Evolutionary conservation across 1,139 yeast genomes (phyloP), one percentile per base, ranked within the genome.

Genomic region (Suhomyces chickasaworum): DNA sequence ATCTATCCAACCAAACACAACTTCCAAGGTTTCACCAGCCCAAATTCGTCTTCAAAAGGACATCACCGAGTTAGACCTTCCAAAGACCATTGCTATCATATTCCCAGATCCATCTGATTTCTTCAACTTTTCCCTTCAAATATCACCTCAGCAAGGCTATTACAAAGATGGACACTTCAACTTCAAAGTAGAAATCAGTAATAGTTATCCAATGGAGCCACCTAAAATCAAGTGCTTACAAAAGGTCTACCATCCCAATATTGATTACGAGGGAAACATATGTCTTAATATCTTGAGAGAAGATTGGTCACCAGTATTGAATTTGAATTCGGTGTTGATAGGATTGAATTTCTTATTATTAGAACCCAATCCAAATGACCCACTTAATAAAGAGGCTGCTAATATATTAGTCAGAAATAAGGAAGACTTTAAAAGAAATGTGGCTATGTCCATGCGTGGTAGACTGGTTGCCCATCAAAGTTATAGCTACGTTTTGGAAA

Each of bases 281-380:
- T 93, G 99, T 61, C 75, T 93, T 50, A 91, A 93, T 63, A 90
- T 93, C 37, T 72, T 93, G 50, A 73, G 98, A 53, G 97, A 90
- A 64, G 98, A 91, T 64, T 93, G 99, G 99, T 84, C 93, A 29
- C 98, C 99, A 0, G 97, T 90, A 1, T 75, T 93, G 55, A 88
- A 86, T 53, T 71, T 93, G 60, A 89, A 86, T 62, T 77, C 93
- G 5, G 83, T 93, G 18, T 75, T 91, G 54, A 85, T 91, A 42
- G 99, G 99, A 0, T 74, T 93, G 50, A 82, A 90, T 60, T 90
- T 86, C 61, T 74, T 93, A 53, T 89, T 93, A 58, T 71, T 89
- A 50, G 97, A 91, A 58, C 97, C 97, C 12, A 91, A 90, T 63
- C 86, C 96, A 1, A 84, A 83, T 49, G 98, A 93, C 64, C 99